These are phyloP conservation scores for Ogataea trehalophila DNA, from an alignment of 805 yeast genomes.

Conservation along the genomic window DNA sequence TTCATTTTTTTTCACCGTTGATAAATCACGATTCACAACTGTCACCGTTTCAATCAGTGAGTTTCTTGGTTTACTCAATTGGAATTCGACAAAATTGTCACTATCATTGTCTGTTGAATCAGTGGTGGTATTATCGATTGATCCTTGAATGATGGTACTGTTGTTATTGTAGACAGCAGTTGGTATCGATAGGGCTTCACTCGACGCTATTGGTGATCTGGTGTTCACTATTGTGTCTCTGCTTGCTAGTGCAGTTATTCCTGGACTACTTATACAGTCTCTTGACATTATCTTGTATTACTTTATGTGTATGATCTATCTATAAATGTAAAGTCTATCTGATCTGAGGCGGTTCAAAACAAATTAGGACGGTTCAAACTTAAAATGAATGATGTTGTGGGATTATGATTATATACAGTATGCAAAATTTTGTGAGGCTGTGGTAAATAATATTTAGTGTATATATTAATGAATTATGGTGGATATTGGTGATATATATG, in stretches of 20 bases:
- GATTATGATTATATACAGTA: too few species aligned
- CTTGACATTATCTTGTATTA: background rate
- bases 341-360: too few species aligned
- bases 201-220: conserved; percentile 3
- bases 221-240: conserved; percentile 2
- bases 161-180: too few species aligned
- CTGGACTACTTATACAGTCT: background rate
- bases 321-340: too few species aligned
- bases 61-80: conserved; percentile 11
- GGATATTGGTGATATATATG: too few species aligned
- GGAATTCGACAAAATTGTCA: conserved; percentile 27
- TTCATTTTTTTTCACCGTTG: conserved; percentile 2
- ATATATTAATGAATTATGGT: too few species aligned
- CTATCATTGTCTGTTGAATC: conserved; percentile 2
- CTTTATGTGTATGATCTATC: too few species aligned
- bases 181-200: conserved; percentile 3
- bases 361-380: too few species aligned
- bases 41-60: conserved; percentile 16
- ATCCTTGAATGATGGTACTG: background rate
- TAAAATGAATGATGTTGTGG: too few species aligned
- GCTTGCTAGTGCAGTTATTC: background rate
- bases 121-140: background rate
- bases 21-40: conserved; percentile 15
- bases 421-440: too few species aligned
- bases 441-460: too few species aligned